phyloP scores from a whole-genome alignment of 768 basidiomycete genomes.

The Boletus speciosus region DNA sequence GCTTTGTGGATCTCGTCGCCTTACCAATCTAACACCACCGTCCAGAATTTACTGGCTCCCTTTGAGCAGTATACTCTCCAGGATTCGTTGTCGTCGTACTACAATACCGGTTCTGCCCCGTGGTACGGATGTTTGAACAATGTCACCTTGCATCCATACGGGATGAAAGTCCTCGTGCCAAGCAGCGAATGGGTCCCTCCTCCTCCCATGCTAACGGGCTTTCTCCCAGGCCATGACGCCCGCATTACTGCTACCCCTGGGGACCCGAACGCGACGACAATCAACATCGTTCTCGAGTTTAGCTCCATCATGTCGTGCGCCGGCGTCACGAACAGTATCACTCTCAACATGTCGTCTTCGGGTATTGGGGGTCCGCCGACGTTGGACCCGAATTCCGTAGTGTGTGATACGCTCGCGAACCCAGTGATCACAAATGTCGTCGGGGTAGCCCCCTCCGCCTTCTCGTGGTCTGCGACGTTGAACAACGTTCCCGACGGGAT shows the following conservation, averaged over 20 bases:
- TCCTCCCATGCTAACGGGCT: conserved; percentile 71
- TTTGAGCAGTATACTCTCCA: conserved; percentile 74
- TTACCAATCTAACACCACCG: conserved; percentile 52
- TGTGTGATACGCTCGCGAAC: conserved; percentile 48
- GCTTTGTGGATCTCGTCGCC: conserved; percentile 78
- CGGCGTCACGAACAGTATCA: conserved; percentile 58
- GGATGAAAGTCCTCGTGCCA: conserved; percentile 83
- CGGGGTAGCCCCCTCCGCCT: conserved; percentile 56
- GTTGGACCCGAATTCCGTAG: conserved; percentile 40
- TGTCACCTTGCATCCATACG: conserved; percentile 67
- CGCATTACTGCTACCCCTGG: conserved; percentile 47
- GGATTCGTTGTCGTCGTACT: conserved; percentile 63
- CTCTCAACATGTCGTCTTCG: conserved; percentile 68
- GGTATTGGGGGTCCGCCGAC: conserved; percentile 56
- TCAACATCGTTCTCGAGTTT: conserved; percentile 77
- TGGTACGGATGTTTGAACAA: conserved; percentile 70
- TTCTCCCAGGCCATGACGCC: conserved; percentile 83
- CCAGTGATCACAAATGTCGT: conserved; percentile 48
- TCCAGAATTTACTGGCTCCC: conserved; percentile 78
- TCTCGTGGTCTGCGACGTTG: conserved; percentile 74
- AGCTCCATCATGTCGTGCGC: conserved; percentile 72
- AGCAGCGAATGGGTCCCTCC: conserved; percentile 61
- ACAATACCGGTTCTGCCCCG: conserved; percentile 53
- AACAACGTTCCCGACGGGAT: conserved; percentile 79
- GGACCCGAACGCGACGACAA: conserved; percentile 48